phyloP scores from a whole-genome alignment of 208 protist species.

The Trypanosoma melophagium region DNA sequence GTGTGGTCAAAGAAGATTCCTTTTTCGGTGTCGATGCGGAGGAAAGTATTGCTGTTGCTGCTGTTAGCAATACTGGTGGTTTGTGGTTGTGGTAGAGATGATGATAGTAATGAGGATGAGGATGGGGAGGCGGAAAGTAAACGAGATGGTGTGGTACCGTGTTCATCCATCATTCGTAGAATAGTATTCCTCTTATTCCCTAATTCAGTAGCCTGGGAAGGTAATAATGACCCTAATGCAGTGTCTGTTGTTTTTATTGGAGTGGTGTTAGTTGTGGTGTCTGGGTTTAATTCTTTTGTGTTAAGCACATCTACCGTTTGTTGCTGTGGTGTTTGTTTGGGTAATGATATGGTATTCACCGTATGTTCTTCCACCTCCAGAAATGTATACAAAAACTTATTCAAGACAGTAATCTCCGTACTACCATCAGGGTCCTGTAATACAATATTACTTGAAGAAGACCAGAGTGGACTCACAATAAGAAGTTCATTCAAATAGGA shows the following conservation, averaged over 20 bases:
- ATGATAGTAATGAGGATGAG: neutral
- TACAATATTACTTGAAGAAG: conserved; percentile 3
- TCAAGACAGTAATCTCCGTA: neutral
- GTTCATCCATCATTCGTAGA: too few relatives aligned
- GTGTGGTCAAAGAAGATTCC: neutral
- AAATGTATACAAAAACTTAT: conserved; percentile 25
- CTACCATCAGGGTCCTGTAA: conserved; percentile 8
- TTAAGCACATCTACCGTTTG: too few relatives aligned
- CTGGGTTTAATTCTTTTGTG: neutral
- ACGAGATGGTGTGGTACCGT: neutral
- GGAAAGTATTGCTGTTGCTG: neutral
- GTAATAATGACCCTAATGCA: neutral
- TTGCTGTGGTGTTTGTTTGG: neutral
- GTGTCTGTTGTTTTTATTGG: neutral
- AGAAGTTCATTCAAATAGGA: conserved; percentile 18
- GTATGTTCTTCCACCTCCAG: conserved; percentile 20
- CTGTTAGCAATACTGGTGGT: too few relatives aligned
- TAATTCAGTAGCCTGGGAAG: neutral
- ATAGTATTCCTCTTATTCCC: too few relatives aligned
- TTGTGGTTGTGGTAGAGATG: neutral
- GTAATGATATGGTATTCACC: neutral
- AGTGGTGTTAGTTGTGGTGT: neutral
- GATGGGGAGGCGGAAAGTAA: neutral
- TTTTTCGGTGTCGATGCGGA: neutral
- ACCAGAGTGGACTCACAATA: conserved; percentile 2